Base-by-base conservation (phyloP, 2,329 filamentous ascomycete species). In the Ceratocystis cacaofunesta region DNA sequence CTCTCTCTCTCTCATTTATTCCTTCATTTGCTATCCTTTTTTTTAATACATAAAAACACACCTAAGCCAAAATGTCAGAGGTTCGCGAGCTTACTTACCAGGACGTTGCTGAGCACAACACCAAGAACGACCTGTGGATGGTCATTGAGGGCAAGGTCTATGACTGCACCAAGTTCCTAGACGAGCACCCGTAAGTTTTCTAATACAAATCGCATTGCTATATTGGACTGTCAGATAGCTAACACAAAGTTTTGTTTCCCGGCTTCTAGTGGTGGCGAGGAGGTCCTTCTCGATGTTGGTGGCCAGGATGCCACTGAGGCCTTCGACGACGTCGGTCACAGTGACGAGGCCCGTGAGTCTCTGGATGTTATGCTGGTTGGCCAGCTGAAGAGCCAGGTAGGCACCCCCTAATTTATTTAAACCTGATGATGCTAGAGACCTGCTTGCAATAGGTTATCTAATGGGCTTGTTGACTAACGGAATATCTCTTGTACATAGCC, bases 251-350 rank as follows among this genome's bases (percentile, higher is more conserved):
- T 57, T 41, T 43, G 8, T 58, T 66, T 43, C 43, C 65, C 62
- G 48, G 28, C 46, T 65, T 67, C 70, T 74, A 97, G 94, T 72
- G 94, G 94, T 81, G 94, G 94, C 79, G 94, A 99, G 80, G 94
- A 99, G 80, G 94, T 99, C 71, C 81, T 99, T 69, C 87, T 99
- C 71, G 94, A 99, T 71, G 92, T 97, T 69, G 94, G 82, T 73
- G 94, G 94, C 71, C 92, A 96, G 79, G 94, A 99, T 77, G 88
- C 89, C 73, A 96, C 92, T 72, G 94, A 97, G 79, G 92, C 94
- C 68, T 99, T 99, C 75, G 94, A 99, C 81, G 94, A 99, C 78
- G 94, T 99, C 73, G 94, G 94, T 74, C 94, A 99, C 87, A 95
- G 89, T 73, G 94, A 99, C 77, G 94, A 99, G 82, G 94, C 94